Conservation (phyloP, 495 filamentous ascomycete species). For the Trichocladium uniseriatum region DNA sequence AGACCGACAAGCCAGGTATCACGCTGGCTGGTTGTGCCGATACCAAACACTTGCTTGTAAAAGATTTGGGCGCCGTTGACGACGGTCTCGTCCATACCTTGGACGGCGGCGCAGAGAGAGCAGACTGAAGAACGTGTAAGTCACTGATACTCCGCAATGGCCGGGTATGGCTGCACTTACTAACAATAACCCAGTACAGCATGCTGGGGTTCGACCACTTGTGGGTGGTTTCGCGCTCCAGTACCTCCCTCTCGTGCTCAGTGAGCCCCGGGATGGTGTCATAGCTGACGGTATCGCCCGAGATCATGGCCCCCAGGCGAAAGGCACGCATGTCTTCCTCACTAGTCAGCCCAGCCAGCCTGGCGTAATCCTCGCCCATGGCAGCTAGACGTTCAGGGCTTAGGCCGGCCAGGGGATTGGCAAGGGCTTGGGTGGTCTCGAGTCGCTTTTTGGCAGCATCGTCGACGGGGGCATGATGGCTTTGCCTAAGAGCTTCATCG, state of each 20-base stretch:
- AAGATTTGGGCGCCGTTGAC: slow-evolving; percentile 66
- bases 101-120: slow-evolving; percentile 66
- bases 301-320: slow-evolving; percentile 60
- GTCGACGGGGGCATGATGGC: background rate
- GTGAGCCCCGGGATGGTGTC: slow-evolving; percentile 47
- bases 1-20: slow-evolving; percentile 44
- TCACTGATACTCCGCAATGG: too few species aligned
- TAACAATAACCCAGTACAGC: slow-evolving; percentile 59
- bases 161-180: slow-evolving; percentile 10
- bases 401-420: slow-evolving; percentile 61
- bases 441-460: slow-evolving; percentile 10
- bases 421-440: slow-evolving; percentile 38
- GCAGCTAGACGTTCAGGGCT: slow-evolving; percentile 48
- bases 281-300: slow-evolving; percentile 37
- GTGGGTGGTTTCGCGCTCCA: slow-evolving; percentile 54
- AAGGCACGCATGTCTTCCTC: slow-evolving; percentile 60
- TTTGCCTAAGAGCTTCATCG: background rate
- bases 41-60: slow-evolving; percentile 44
- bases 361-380: slow-evolving; percentile 58
- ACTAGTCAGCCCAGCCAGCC: slow-evolving; percentile 52
- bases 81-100: slow-evolving; percentile 65
- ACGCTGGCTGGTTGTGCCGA: slow-evolving; percentile 37
- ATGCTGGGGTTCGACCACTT: slow-evolving; percentile 63
- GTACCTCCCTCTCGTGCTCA: slow-evolving; percentile 45
- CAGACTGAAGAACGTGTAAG: slow-evolving; percentile 24